Percentiles rank a stretch among this genome's conserved stretches.
Conservation (phyloP, 352 stramenopile species). For the Aphanomyces invadans region DNA sequence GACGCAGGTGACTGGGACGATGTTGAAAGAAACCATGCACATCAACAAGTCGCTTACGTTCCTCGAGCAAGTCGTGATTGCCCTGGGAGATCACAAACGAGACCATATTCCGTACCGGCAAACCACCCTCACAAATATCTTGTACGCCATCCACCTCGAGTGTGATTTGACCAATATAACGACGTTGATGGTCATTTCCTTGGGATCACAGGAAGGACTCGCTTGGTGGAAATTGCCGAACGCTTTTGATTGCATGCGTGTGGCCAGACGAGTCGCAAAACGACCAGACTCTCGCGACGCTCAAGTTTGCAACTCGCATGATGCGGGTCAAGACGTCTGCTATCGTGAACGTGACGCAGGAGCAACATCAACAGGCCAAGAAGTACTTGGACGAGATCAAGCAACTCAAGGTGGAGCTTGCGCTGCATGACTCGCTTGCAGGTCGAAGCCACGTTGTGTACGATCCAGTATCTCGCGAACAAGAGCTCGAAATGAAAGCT, state of each 20-base stretch:
- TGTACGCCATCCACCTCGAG: conserved; percentile 14
- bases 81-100: conserved; percentile 61
- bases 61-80: conserved; percentile 92
- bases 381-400: conserved; percentile 43
- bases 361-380: conserved; percentile 18
- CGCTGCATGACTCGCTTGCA: conserved; percentile 53
- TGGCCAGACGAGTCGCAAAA: conserved; percentile 64
- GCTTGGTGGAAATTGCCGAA: conserved; percentile 32
- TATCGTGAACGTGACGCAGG: conserved; percentile 45
- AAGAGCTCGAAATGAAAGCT: conserved; percentile 26
- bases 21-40: conserved; percentile 95
- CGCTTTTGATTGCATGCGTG: conserved; percentile 43
- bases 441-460: conserved; percentile 35
- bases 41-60: conserved; percentile 96
- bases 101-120: conserved; percentile 90
- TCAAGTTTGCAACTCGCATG: conserved; percentile 58
- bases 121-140: conserved; percentile 91
- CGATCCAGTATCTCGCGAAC: conserved; percentile 24
- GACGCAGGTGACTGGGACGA: conserved; percentile 42
- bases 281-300: conserved; percentile 44
- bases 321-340: conserved; percentile 76
- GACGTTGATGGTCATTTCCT: too few relatives aligned
- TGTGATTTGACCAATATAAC: too few relatives aligned
- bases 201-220: conserved; percentile 31
- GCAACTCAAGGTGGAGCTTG: conserved; percentile 46